phyloP scores from a whole-genome alignment of 805 yeast species.

The Candida piceae region DNA sequence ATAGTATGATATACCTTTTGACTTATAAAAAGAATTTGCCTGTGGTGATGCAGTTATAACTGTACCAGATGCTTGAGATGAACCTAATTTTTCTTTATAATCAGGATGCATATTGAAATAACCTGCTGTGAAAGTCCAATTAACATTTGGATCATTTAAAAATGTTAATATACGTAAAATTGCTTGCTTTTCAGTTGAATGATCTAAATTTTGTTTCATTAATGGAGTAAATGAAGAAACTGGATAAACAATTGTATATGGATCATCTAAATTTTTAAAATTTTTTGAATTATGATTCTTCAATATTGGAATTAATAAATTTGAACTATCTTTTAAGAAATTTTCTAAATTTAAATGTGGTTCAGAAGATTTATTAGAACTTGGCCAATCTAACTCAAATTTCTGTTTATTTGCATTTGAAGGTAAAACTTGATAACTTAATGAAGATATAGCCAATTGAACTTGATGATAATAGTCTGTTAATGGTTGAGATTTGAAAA shows the following conservation, averaged over 20 bases:
- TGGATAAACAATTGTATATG: slow-evolving; percentile 74
- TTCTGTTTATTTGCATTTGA: slow-evolving; percentile 33
- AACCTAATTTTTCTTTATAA: slow-evolving; percentile 53
- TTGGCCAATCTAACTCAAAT: slow-evolving; percentile 70
- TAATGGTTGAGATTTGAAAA: slow-evolving; percentile 53
- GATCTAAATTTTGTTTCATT: slow-evolving; percentile 44
- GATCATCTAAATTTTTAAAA: slow-evolving; percentile 14
- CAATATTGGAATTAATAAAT: slow-evolving; percentile 53
- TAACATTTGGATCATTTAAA: slow-evolving; percentile 47
- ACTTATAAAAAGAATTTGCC: slow-evolving; percentile 89
- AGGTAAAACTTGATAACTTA: slow-evolving; percentile 64
- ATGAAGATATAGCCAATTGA: slow-evolving; percentile 58
- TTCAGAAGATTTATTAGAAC: slow-evolving; percentile 57
- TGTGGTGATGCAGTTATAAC: slow-evolving; percentile 90
- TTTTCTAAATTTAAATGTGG: slow-evolving; percentile 52
- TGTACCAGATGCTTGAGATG: slow-evolving; percentile 54
- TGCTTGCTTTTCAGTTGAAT: slow-evolving; percentile 78
- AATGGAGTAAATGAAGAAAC: slow-evolving; percentile 88
- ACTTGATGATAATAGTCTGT: slow-evolving; percentile 72
- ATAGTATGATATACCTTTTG: slow-evolving; percentile 73
- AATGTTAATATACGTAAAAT: slow-evolving; percentile 56
- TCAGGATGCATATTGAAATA: slow-evolving; percentile 88
- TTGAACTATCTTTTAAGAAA: slow-evolving; percentile 54
- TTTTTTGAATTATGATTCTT: slow-evolving; percentile 31
- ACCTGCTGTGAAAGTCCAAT: slow-evolving; percentile 93